Evolutionary conservation across 2,329 filamentous ascomycete genomes (phyloP), one percentile per base, ranked within the genome.

Genomic region (Exophiala aquamarina): DNA sequence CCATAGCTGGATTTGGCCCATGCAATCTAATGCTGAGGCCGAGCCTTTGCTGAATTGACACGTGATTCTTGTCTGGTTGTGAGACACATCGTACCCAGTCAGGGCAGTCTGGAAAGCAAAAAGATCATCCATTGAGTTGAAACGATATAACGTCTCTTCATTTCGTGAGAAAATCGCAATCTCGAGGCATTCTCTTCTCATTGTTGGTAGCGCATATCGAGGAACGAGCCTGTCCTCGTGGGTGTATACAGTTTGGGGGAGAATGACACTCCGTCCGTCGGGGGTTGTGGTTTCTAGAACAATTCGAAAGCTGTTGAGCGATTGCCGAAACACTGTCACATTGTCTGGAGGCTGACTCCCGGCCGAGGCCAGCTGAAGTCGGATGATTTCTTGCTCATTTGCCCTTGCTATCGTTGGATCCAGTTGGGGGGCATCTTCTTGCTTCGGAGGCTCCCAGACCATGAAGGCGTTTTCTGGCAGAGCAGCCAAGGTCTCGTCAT

Each of bases 51-150:
- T 17, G 23, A 46, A 46, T 33, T 46, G 34, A 21, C 43, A 46
- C 7, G 21, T 37, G 20, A 46, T 38, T 17, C 40, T 40, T 4
- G 10, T 13, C 17, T 46, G 34, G 28, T 40, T 21, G 14, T 46
- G 43, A n/a, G 43, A 39, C 2, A 46, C 43, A 37, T 40, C 43
- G 19, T 46, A 40, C 6, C 43, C 43, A 10, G 43, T 46, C 26
- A 46, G 17, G 9, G 43, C 43, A 14, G 34, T 38, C 18, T 46
- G 43, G 26, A 40, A 40, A 3, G 33, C 35, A 19, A 37, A 40
- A 11, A 40, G 13, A 23, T 46, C 43, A 11, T 29, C 35, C 35
- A 29, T 15, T 14, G 5, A 28, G 15, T 31, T 40, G 35, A 46
- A 46, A 8, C 18, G 35, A 21, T 31, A 46, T 13, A 39, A 19